A percentile compares a stretch with the other conserved stretches of the same genome.
phyloP scores from a whole-genome alignment of 2,329 filamentous ascomycete species.

The Curvularia sp. region DNA sequence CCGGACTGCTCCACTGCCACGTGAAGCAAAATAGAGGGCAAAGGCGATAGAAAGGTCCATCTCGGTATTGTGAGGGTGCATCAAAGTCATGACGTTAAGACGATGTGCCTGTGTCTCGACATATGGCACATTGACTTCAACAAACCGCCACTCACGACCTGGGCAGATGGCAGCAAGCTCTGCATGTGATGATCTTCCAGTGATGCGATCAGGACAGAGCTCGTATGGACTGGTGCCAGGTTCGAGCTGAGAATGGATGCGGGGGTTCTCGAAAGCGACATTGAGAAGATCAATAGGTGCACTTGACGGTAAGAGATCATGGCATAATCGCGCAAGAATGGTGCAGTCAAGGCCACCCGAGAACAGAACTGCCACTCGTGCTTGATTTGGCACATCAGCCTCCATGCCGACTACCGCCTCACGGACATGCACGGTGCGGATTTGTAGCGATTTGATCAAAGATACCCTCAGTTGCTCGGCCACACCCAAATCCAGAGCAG shows the following conservation, averaged over 20 bases:
- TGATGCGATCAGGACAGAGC: constrained; percentile 87
- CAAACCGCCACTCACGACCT: constrained; percentile 78
- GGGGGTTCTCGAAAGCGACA: constrained; percentile 95
- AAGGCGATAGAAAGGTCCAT: constrained; percentile 97
- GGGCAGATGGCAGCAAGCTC: constrained; percentile 77
- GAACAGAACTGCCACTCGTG: constrained; percentile 80
- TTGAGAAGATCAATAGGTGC: constrained; percentile 89
- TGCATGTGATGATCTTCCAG: constrained; percentile 78
- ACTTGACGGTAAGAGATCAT: constrained; percentile 73
- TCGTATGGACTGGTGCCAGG: constrained; percentile 67
- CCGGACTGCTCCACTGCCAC: constrained; percentile 66
- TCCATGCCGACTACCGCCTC: constrained; percentile 26
- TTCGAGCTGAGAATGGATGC: constrained; percentile 57
- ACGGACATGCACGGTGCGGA: constrained; percentile 57
- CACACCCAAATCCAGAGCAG: constrained; percentile 48
- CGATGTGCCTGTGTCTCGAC: constrained; percentile 74
- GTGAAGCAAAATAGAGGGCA: constrained; percentile 93
- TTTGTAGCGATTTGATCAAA: constrained; percentile 67
- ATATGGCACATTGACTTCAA: constrained; percentile 86
- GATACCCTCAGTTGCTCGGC: constrained; percentile 62
- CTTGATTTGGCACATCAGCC: constrained; percentile 26
- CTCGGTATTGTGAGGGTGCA: constrained; percentile 93
- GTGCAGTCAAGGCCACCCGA: constrained; percentile 96
- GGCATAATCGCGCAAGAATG: constrained; percentile 78
- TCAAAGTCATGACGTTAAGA: constrained; percentile 73